A percentile compares a stretch with the other conserved stretches of the same genome.
Evolutionary conservation across 139 green algal species (phyloP).

Genomic region (Asterochloris erici): DNA sequence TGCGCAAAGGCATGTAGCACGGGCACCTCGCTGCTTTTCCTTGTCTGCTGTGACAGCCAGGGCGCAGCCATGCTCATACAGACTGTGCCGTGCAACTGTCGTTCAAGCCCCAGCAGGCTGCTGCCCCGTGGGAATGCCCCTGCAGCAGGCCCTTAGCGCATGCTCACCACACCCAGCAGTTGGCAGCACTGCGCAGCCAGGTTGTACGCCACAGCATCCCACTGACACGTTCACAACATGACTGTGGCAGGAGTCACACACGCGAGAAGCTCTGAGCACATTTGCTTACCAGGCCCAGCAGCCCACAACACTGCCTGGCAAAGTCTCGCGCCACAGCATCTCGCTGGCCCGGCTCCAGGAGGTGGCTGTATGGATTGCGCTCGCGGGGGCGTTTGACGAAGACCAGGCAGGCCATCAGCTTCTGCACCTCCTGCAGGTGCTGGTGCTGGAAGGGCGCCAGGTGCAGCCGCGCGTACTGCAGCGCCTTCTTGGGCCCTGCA

Average conservation of each 20-base stretch:
- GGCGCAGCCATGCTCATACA: too few species aligned
- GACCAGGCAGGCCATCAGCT: constrained; percentile 87
- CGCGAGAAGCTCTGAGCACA: too few species aligned
- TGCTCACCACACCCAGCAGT: too few species aligned
- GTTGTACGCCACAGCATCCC: not conserved
- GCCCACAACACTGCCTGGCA: constrained; percentile 69
- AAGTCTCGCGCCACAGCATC: constrained; percentile 71
- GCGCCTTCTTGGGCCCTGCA: constrained; percentile 39
- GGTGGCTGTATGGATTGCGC: constrained; percentile 48
- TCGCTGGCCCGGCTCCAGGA: constrained; percentile 64
- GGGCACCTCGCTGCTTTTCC: too few species aligned
- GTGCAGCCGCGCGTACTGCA: constrained; percentile 73
- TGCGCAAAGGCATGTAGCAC: too few species aligned
- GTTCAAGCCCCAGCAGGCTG: too few species aligned
- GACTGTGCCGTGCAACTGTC: too few species aligned
- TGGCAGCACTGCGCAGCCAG: not conserved
- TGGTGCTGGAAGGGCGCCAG: constrained; percentile 45
- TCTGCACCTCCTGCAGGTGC: constrained; percentile 70
- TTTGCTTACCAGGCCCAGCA: constrained; percentile 72
- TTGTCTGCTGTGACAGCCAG: too few species aligned
- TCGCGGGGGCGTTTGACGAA: constrained; percentile 43
- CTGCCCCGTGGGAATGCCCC: too few species aligned
- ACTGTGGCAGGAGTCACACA: too few species aligned
- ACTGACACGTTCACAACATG: not conserved
- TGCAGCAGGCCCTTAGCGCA: too few species aligned